phyloP scores from a whole-genome alignment of 176 grass and related monocot genomes.

The Avena atlantica region DNA sequence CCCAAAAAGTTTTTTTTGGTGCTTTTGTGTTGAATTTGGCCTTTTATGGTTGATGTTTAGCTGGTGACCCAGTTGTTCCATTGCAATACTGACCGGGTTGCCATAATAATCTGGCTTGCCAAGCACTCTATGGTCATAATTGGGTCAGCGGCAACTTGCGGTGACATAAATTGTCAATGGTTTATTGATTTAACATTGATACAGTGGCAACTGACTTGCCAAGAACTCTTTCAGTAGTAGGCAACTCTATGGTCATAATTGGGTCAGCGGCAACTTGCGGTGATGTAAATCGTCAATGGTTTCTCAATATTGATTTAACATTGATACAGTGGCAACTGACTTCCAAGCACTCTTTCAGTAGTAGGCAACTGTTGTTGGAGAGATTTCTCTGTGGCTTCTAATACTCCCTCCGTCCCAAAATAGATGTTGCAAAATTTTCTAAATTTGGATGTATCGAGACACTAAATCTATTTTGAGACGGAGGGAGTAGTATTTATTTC shows the following conservation, averaged over 20 bases:
- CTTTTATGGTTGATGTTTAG: neutral
- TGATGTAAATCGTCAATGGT: neutral
- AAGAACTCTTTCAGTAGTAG: neutral
- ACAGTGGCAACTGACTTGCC: neutral
- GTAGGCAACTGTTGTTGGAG: neutral
- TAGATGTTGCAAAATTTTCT: too few species aligned
- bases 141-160: neutral
- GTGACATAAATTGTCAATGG: neutral
- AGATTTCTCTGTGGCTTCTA: neutral
- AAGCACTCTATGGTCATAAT: neutral
- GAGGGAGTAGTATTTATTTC: neutral
- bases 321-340: neutral
- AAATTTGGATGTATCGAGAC: too few species aligned
- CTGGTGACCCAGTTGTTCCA: neutral
- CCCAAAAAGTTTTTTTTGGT: neutral
- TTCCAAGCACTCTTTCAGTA: neutral
- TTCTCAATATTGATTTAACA: neutral
- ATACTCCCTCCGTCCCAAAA: neutral
- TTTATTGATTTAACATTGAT: neutral
- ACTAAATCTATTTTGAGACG: too few species aligned
- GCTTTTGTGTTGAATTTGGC: neutral
- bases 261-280: neutral
- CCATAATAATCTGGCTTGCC: constrained; percentile 1
- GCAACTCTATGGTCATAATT: neutral
- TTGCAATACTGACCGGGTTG: neutral